Conservation (phyloP, 768 basidiomycete species). For the Pleurotus salmoneostramineus region DNA sequence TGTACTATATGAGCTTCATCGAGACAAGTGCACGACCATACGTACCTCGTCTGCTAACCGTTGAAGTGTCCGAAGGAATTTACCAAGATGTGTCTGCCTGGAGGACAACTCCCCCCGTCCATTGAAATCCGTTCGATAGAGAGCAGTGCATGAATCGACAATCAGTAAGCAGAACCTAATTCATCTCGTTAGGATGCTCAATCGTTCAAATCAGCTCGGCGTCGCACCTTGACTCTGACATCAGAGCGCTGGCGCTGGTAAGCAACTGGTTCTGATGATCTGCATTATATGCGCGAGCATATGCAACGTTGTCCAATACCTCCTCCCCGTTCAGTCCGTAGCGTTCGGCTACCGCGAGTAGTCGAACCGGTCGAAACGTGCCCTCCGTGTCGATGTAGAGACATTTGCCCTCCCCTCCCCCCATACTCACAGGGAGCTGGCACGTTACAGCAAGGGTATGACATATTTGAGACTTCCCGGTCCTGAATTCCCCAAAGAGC, state of each 20-base stretch:
- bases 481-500: slow-evolving; percentile 96
- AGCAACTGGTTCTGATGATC: slow-evolving; percentile 93
- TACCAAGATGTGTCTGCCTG: slow-evolving; percentile 93
- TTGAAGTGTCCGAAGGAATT: slow-evolving; percentile 90
- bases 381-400: slow-evolving; percentile 99
- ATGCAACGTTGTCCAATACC: slow-evolving; percentile 97
- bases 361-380: slow-evolving; percentile 94
- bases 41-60: slow-evolving; percentile 93
- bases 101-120: slow-evolving; percentile 95
- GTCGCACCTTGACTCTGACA: slow-evolving; percentile 93
- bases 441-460: slow-evolving; percentile 98
- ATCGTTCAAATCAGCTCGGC: slow-evolving; percentile 15
- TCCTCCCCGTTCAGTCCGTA: slow-evolving; percentile 98
- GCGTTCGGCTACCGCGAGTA: slow-evolving; percentile 92
- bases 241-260: slow-evolving; percentile 92
- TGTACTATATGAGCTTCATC: slow-evolving; percentile 26
- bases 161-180: slow-evolving; percentile 91
- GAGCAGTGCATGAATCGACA: slow-evolving; percentile 93
- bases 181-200: slow-evolving; percentile 1
- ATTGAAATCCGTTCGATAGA: slow-evolving; percentile 94
- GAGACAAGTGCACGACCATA: slow-evolving; percentile 13
- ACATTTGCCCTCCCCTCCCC: slow-evolving; percentile 98
- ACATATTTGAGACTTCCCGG: slow-evolving; percentile 97
- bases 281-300: slow-evolving; percentile 97
- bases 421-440: slow-evolving; percentile 95